Evolutionary conservation across 2,329 filamentous ascomycete genomes (phyloP).

Genomic region (Penicillium sp.): DNA sequence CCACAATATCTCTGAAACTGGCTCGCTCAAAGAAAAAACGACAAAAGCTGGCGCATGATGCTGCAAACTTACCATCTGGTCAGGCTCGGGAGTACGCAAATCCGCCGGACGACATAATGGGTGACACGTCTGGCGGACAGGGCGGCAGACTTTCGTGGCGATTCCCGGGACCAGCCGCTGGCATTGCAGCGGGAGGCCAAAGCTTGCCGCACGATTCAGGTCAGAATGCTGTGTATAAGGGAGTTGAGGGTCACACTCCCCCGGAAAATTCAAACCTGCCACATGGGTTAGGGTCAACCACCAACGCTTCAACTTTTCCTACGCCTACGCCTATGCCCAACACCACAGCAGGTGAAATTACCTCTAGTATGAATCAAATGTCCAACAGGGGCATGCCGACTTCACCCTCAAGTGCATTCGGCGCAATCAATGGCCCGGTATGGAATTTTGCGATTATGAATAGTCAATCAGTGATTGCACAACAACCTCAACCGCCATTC

Average conservation of each 20-base stretch:
- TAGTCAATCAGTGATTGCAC: not conserved
- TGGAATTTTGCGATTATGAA: constrained; percentile 7
- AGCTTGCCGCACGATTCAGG: not conserved
- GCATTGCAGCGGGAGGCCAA: not conserved
- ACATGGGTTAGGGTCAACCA: not conserved
- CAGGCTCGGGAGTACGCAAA: constrained; percentile 5
- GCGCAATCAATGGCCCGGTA: constrained; percentile 7
- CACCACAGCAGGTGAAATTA: not conserved
- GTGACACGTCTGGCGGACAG: not conserved
- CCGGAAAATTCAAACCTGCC: not conserved
- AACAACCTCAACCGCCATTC: not conserved
- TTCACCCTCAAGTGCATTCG: constrained; percentile 4
- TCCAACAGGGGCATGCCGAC: not conserved
- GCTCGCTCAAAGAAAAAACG: constrained; percentile 14
- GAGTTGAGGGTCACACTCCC: not conserved
- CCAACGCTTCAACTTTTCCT: not conserved
- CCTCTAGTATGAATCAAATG: not conserved
- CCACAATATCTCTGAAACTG: constrained; percentile 14
- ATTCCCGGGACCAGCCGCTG: not conserved
- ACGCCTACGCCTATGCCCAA: not conserved
- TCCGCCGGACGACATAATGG: constrained; percentile 5
- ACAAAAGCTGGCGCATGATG: constrained; percentile 15
- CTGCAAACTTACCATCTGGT: not conserved
- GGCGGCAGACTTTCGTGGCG: not conserved
- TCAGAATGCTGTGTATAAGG: not conserved